Percentiles rank a stretch among this genome's conserved stretches.
Evolutionary conservation across 345 rosid genomes (phyloP).

Genomic region (Excoecaria agallocha): DNA sequence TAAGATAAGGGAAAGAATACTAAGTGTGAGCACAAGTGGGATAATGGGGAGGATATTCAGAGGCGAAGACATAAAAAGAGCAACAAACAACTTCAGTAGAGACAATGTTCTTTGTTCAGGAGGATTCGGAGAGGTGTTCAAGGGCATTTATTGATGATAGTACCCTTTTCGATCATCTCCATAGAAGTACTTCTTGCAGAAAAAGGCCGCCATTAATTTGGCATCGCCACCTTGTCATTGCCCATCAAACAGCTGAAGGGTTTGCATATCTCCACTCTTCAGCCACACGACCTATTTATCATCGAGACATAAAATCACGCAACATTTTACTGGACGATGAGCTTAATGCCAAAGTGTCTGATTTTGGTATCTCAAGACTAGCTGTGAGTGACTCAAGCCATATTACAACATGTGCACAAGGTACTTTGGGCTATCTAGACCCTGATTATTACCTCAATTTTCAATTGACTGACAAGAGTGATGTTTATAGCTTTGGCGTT

Average conservation of each 20-base stretch:
- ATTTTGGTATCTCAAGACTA: conserved; percentile 58
- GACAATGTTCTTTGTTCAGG: conserved; percentile 47
- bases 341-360: conserved; percentile 51
- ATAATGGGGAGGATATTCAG: conserved; percentile 26
- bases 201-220: conserved; percentile 32
- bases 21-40: conserved; percentile 4
- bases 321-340: conserved; percentile 52
- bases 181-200: conserved; percentile 7
- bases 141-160: conserved; percentile 44
- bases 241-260: conserved; percentile 51
- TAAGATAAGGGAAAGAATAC: conserved; percentile 6
- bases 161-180: conserved; percentile 49
- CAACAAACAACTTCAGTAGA: conserved; percentile 45
- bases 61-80: conserved; percentile 44
- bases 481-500: conserved; percentile 62
- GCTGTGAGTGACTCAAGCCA: conserved; percentile 38
- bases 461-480: conserved; percentile 58
- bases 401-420: conserved; percentile 54
- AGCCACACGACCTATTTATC: conserved; percentile 55
- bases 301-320: conserved; percentile 54
- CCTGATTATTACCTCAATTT: conserved; percentile 58
- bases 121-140: conserved; percentile 58
- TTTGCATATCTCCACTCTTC: conserved; percentile 55
- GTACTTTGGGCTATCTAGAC: conserved; percentile 60
- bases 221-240: conserved; percentile 41